Base-by-base conservation (phyloP, 2,329 filamentous ascomycete species). In the Ascochyta lentis region DNA sequence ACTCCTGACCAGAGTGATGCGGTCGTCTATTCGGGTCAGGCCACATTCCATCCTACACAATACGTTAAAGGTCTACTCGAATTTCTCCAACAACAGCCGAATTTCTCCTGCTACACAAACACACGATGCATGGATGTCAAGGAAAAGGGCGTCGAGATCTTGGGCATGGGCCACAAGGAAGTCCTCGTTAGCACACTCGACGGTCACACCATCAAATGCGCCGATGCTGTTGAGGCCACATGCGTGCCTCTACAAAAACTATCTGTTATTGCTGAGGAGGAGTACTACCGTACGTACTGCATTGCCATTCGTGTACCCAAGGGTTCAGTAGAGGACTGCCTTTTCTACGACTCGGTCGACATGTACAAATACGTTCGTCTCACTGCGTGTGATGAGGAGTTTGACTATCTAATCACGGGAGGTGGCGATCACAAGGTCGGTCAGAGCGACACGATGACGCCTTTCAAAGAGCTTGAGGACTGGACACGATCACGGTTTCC, bases 401-500 rank as follows among this genome's bases (percentile, higher is more conserved):
- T 84, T 39, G 83, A 85, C 60, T 86, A 85, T 66, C 65, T 86
- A 44, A 72, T 86, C 5, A 77, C 85, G 6, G 84, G 83, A 6
- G 84, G 84, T 1, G 80, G 81, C 46, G 84, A 86, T 61, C 84
- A 86, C 74, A 83, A 84, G 65, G 82, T 85, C n/a, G 83, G 83
- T 0, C 82, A 85, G 59, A 78, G 80, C 39, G 71, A 78, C 2
- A 73, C 79, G 1, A 65, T 72, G 0, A 77, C 76, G 0, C 79
- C 81, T 6, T 84, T 82, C 55, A 70, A 74, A 1, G 80, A 84
- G 60, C 77, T 86, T 4, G 83, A 84, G 65, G 63, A 65, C 0
- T 86, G 83, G 84, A 77, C 77, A 0, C 78, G 82, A 6, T 77
- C 81, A 44, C 79, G 84, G 26, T 86, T 86, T 66, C 76, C 83